A percentile compares a stretch with the other conserved stretches of the same genome.
phyloP scores from a whole-genome alignment of 768 basidiomycete genomes.

The Trametes punicea region DNA sequence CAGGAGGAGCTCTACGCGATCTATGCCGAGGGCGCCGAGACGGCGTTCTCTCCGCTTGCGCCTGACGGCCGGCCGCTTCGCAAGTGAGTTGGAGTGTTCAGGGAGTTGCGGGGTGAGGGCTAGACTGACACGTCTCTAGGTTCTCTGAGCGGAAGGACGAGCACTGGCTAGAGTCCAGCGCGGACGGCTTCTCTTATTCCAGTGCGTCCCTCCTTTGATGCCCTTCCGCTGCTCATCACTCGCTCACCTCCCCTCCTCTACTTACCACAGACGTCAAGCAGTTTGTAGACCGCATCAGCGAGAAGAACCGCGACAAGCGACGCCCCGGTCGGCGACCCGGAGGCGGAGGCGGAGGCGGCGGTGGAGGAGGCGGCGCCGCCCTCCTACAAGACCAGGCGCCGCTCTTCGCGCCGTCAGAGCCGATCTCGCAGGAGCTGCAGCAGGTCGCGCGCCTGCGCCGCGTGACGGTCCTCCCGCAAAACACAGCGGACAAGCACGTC shows the following conservation, averaged over 20 bases:
- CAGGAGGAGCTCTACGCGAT: constrained; percentile 49
- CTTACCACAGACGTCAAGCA: constrained; percentile 15
- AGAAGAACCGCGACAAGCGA: constrained; percentile 12
- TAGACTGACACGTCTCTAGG: constrained; percentile 27
- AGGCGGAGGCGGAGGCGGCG: neutral
- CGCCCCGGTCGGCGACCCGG: constrained; percentile 6
- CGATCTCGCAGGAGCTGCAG: constrained; percentile 34
- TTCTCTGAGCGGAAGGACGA: constrained; percentile 53
- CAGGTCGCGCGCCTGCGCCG: constrained; percentile 42
- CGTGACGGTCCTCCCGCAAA: constrained; percentile 34
- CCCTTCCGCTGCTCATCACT: neutral
- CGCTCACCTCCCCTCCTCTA: neutral
- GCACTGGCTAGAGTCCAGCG: constrained; percentile 64
- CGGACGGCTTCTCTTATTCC: constrained; percentile 53
- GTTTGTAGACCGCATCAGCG: constrained; percentile 13
- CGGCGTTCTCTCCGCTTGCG: constrained; percentile 54
- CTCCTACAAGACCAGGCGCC: neutral
- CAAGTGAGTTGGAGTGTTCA: constrained; percentile 41
- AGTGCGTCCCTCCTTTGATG: constrained; percentile 34
- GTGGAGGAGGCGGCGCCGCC: neutral
- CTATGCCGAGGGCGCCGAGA: constrained; percentile 43
- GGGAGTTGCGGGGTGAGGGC: neutral
- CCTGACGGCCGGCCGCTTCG: constrained; percentile 57
- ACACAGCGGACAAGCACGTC: constrained; percentile 44
- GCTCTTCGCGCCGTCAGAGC: constrained; percentile 35